A percentile compares a stretch with the other conserved stretches of the same genome.
Evolutionary conservation across 768 basidiomycete genomes (phyloP).

Genomic region (Cubamyces sp.): DNA sequence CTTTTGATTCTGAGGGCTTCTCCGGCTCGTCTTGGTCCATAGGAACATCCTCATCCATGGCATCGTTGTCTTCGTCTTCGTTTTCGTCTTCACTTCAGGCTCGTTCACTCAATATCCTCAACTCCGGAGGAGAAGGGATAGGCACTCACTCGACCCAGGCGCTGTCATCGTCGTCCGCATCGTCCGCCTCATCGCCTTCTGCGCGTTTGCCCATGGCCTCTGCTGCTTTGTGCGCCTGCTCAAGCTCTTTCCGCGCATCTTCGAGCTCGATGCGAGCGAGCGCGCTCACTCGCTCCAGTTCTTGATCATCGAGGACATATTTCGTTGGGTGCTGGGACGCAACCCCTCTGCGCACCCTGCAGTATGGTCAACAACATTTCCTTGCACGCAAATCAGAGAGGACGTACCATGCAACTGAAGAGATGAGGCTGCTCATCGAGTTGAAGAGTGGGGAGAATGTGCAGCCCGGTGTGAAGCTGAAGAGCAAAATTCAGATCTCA

Average conservation of each 20-base stretch:
- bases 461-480: conserved; percentile 22
- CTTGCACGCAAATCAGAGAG: background rate
- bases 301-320: conserved; percentile 89
- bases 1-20: conserved; percentile 9
- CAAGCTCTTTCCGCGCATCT: conserved; percentile 84
- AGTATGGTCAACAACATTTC: background rate
- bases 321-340: conserved; percentile 76
- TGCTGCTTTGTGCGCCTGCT: conserved; percentile 78
- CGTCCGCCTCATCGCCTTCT: conserved; percentile 69
- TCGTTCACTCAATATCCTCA: conserved; percentile 26
- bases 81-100: conserved; percentile 48
- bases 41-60: conserved; percentile 57
- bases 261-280: conserved; percentile 88
- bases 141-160: conserved; percentile 89
- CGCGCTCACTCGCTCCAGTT: conserved; percentile 86
- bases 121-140: background rate
- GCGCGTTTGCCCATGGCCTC: conserved; percentile 69
- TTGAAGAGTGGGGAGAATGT: conserved; percentile 49
- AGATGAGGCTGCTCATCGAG: conserved; percentile 75
- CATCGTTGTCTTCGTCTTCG: conserved; percentile 56
- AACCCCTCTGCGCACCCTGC: conserved; percentile 80
- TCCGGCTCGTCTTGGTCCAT: conserved; percentile 42
- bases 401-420: conserved; percentile 61
- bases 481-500: conserved; percentile 15
- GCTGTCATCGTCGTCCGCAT: conserved; percentile 51